Evolutionary conservation across 2,329 filamentous ascomycete species (phyloP).

Genomic region (Thielaviopsis populi): DNA sequence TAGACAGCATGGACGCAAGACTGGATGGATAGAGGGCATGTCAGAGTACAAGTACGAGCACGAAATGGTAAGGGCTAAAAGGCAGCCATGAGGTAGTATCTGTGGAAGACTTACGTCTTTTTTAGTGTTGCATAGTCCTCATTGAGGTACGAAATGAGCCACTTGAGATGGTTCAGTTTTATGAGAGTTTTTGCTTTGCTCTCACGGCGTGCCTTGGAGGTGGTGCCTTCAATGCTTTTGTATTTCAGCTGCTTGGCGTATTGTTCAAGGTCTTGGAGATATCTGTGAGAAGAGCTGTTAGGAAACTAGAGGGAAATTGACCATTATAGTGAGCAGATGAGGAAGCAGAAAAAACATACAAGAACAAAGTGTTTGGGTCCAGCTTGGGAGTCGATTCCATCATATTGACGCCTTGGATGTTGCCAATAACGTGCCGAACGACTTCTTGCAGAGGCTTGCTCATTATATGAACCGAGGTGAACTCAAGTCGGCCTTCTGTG

Average conservation of each 20-base stretch:
- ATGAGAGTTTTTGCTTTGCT: constrained; percentile 43
- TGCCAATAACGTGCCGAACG: constrained; percentile 28
- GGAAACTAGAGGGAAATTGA: background rate
- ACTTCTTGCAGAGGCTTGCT: constrained; percentile 62
- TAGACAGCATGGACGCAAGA: constrained; percentile 64
- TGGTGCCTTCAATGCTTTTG: constrained; percentile 24
- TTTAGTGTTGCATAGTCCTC: constrained; percentile 66
- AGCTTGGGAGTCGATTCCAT: constrained; percentile 65
- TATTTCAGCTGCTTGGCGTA: constrained; percentile 50
- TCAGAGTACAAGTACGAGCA: background rate
- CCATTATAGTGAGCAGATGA: no score
- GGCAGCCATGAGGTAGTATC: no score
- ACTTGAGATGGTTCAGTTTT: constrained; percentile 51
- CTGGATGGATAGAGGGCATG: constrained; percentile 30
- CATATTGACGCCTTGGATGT: constrained; percentile 45
- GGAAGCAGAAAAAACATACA: constrained; percentile 29
- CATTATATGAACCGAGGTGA: constrained; percentile 68
- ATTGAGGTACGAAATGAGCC: constrained; percentile 63
- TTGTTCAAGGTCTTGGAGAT: constrained; percentile 60
- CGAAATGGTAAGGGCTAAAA: background rate
- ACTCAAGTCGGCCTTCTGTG: constrained; percentile 55
- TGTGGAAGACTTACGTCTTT: constrained; percentile 32
- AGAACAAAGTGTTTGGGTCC: constrained; percentile 55
- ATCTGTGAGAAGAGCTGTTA: constrained; percentile 28
- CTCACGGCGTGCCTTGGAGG: constrained; percentile 34